phyloP scores from a whole-genome alignment of 768 basidiomycete species.

The Tricholoma furcatifolium region DNA sequence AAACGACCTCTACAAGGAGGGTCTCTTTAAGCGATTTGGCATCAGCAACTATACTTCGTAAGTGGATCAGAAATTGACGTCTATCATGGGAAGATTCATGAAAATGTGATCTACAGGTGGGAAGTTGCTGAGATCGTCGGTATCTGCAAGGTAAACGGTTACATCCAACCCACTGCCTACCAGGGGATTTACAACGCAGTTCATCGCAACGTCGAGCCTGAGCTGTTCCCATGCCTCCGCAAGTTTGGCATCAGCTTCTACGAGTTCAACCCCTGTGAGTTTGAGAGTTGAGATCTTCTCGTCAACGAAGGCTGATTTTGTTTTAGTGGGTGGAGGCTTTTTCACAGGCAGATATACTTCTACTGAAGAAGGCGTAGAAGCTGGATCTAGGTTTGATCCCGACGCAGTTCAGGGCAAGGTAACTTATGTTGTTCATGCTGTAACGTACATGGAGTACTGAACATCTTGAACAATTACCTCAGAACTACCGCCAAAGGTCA shows the following conservation, averaged over 20 bases:
- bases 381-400: conserved; percentile 59
- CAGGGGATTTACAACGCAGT: conserved; percentile 46
- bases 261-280: conserved; percentile 53
- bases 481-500: too few relatives aligned
- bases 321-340: conserved; percentile 55
- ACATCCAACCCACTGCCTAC: too few relatives aligned
- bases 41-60: too few relatives aligned
- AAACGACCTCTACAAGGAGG: too few relatives aligned
- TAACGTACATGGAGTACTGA: not conserved
- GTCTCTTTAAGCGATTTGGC: too few relatives aligned
- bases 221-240: conserved; percentile 54
- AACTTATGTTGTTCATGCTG: not conserved
- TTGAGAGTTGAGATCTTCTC: not conserved
- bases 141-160: too few relatives aligned
- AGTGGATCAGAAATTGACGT: too few relatives aligned
- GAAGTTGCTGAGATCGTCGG: too few relatives aligned
- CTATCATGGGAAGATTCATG: too few relatives aligned
- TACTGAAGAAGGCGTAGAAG: conserved; percentile 37
- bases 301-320: not conserved
- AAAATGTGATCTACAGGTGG: too few relatives aligned
- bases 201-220: conserved; percentile 38
- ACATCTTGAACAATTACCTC: not conserved
- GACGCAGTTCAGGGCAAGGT: conserved; percentile 45
- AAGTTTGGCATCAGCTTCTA: conserved; percentile 58
- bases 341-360: conserved; percentile 53